Percentiles rank a stretch among this genome's conserved stretches.
Evolutionary conservation across 148 eudicot species (phyloP).

Genomic region (Rhododendron vialii): DNA sequence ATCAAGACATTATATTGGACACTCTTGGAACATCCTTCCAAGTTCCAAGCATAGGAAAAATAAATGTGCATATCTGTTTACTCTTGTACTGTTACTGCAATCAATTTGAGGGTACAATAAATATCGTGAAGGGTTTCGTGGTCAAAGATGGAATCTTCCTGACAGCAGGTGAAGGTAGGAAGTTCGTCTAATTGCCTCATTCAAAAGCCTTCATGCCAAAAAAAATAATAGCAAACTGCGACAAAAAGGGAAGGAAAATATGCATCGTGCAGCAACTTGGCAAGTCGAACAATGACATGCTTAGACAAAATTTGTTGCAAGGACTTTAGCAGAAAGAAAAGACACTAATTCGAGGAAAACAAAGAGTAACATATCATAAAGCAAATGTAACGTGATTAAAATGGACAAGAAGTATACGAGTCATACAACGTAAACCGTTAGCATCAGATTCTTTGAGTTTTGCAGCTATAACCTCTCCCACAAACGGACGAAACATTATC

Average conservation of each 20-base stretch:
- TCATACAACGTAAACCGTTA: conserved; percentile 69
- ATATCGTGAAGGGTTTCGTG: not conserved
- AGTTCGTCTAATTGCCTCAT: not conserved
- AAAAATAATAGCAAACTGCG: not conserved
- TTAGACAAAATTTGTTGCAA: not conserved
- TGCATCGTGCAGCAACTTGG: not conserved
- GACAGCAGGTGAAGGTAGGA: not conserved
- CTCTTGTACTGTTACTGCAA: not conserved
- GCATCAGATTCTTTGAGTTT: conserved; percentile 53
- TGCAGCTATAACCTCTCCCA: conserved; percentile 69
- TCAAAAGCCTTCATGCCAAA: not conserved
- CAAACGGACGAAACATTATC: conserved; percentile 78
- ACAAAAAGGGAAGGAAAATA: not conserved
- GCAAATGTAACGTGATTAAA: not conserved
- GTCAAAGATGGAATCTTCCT: not conserved
- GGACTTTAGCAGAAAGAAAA: not conserved
- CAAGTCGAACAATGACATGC: not conserved
- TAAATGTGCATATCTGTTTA: not conserved
- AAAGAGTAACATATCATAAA: not conserved
- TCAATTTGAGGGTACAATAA: not conserved
- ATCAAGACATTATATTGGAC: not conserved
- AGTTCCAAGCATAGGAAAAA: not conserved
- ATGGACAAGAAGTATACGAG: not conserved
- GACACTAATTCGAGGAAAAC: not conserved
- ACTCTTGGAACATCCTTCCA: not conserved